phyloP scores from a whole-genome alignment of 192 early-diverging fungal genomes.

The Mortierella claussenii region DNA sequence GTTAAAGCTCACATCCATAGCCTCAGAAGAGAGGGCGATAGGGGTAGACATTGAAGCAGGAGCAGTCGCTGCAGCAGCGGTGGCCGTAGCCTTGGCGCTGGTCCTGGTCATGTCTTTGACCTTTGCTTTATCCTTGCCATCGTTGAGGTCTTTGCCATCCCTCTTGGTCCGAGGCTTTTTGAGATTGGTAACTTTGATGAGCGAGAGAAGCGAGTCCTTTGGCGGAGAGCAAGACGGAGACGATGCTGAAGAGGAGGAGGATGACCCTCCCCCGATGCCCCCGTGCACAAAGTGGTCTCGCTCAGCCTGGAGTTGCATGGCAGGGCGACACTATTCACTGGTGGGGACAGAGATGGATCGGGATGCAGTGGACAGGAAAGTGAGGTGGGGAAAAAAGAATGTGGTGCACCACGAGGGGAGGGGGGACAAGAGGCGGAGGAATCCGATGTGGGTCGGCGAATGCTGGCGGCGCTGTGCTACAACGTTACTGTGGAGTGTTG shows the following conservation, averaged over 20 bases:
- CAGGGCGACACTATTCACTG: not conserved
- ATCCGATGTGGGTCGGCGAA: too few species aligned
- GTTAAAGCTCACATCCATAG: too few species aligned
- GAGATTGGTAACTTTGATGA: conserved; percentile 24
- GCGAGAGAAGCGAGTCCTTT: conserved; percentile 15
- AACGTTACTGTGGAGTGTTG: too few species aligned
- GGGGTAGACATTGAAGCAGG: too few species aligned
- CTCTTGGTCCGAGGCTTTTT: conserved; percentile 18
- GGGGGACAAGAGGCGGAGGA: not conserved
- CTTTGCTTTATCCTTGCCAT: not conserved
- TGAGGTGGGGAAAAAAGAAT: not conserved
- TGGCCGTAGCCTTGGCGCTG: not conserved
- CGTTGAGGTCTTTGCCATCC: not conserved
- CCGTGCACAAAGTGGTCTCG: conserved; percentile 43
- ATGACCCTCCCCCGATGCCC: conserved; percentile 46
- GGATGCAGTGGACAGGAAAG: not conserved
- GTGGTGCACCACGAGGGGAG: too few species aligned
- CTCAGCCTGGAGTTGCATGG: conserved; percentile 50
- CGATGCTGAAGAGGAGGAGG: conserved; percentile 37
- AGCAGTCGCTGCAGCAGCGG: not conserved
- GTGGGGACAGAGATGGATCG: not conserved
- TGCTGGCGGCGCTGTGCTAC: too few species aligned
- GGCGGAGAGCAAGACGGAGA: conserved; percentile 27
- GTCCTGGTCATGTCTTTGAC: not conserved
- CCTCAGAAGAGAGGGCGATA: too few species aligned